Base-by-base conservation (phyloP, 192 early-diverging fungal genomes). In the Dissophora ornata region DNA sequence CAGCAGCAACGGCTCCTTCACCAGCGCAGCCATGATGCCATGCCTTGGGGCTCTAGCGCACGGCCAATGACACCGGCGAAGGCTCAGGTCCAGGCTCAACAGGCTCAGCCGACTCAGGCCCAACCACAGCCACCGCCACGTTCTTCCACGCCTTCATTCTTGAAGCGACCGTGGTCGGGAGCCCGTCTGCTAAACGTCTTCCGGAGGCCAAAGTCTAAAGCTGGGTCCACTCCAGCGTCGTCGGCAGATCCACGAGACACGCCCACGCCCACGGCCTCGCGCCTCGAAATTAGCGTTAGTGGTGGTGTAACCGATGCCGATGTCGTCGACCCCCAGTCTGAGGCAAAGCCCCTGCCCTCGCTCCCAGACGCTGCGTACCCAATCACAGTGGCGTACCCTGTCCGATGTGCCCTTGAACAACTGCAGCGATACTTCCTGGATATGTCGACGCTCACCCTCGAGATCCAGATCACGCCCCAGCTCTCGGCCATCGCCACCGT, bases 351-450 rank as follows among this genome's bases (percentile, higher is more conserved):
- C 4, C 11, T 75, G 42, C 71, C 71, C n/a, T 66, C 52, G 5
- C 25, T 75, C 33, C 71, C 71, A 18, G 62, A 65, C 19, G 32
- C 71, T 11, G 71, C 71, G 9, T 75, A 54, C 32, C 57, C 71
- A 12, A 58, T 61, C 50, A 75, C 71, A 7, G 63, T 75, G 0
- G 71, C 71, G 19, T 75, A 75, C 47, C 71, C 71, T 2, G 57
- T 67, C 44, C 63, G 71, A 4, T 75, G 71, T 50, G 53, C 71
- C 8, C 63, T 75, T 4, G 63, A 75, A 15, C 56, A 75, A 24
- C 29, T 75, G 5, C 51, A 45, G 24, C 57, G 57, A 0, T 75
- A 75, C 57, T 75, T 75, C 40, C n/a, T 59, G 4, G 71, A 66
- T 13, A 61, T 67, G 63, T 54, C 71, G 25, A 44, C 62, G 13